These are phyloP conservation scores for Aspergillus avenaceus DNA, from an alignment of 495 filamentous ascomycete species.

Conservation along the genomic window DNA sequence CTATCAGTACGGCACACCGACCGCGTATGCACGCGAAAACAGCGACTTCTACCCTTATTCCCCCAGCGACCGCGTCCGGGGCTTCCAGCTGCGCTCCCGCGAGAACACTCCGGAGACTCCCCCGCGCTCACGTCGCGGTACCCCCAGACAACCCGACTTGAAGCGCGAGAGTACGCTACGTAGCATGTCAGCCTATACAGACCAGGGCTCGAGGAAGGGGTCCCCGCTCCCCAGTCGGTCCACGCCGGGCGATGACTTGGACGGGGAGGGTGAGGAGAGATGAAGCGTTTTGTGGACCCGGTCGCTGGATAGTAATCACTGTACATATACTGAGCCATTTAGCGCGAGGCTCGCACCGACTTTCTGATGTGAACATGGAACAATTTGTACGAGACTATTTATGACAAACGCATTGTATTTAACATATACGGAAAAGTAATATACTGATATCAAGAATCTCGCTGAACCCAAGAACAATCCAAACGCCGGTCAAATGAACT, in stretches of 20 bases:
- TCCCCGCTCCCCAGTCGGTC: conserved; percentile 29
- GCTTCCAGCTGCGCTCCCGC: conserved; percentile 34
- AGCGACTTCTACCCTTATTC: conserved; percentile 27
- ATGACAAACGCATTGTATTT: too few relatives aligned
- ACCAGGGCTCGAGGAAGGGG: conserved; percentile 12
- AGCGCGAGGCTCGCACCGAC: neutral
- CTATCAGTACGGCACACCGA: conserved; percentile 45
- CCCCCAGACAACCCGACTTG: conserved; percentile 17
- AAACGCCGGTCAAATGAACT: conserved; percentile 4
- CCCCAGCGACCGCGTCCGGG: conserved; percentile 23
- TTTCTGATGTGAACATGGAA: too few relatives aligned
- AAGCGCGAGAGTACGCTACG: conserved; percentile 20
- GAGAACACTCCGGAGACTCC: conserved; percentile 40
- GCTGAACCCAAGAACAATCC: neutral
- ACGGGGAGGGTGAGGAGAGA: too few relatives aligned
- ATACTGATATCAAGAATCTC: neutral
- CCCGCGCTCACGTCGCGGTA: conserved; percentile 13
- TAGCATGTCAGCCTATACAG: conserved; percentile 22
- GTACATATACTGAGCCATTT: neutral
- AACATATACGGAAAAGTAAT: neutral
- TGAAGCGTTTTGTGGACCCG: too few relatives aligned
- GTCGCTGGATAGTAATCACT: too few relatives aligned
- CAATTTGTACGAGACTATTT: too few relatives aligned
- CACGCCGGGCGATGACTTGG: conserved; percentile 9
- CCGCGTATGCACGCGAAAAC: conserved; percentile 18